Conservation (phyloP, 2,329 filamentous ascomycete genomes). For the Apiospora rasikravindrae region DNA sequence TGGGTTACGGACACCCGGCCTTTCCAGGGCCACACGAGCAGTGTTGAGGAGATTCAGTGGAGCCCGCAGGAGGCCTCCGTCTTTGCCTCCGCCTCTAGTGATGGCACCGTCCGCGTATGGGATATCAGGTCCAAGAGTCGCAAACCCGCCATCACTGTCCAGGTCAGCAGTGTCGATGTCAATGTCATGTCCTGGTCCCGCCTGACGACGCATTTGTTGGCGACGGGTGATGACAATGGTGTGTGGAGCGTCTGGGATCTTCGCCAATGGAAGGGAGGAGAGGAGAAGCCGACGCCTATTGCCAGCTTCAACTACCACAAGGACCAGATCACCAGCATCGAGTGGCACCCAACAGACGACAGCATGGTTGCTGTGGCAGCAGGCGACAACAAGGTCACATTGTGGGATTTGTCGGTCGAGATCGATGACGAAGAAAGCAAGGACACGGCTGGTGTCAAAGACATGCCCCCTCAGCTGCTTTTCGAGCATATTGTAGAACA, state of each 20-base stretch:
- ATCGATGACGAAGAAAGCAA: conserved; percentile 95
- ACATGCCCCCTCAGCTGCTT: conserved; percentile 90
- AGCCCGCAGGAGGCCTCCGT: conserved; percentile 91
- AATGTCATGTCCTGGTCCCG: conserved; percentile 97
- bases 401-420: conserved; percentile 97
- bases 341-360: conserved; percentile 98
- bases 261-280: conserved; percentile 84
- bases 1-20: conserved; percentile 86
- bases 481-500: conserved; percentile 97
- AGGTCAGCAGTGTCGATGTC: conserved; percentile 83
- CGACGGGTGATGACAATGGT: conserved; percentile 91
- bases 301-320: conserved; percentile 95
- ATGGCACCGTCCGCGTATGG: conserved; percentile 96
- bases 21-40: conserved; percentile 82
- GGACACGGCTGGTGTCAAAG: conserved; percentile 83
- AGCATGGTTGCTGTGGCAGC: conserved; percentile 92
- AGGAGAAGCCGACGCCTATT: conserved; percentile 75
- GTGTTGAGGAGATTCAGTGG: conserved; percentile 96
- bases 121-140: conserved; percentile 90
- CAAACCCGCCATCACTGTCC: conserved; percentile 84
- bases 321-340: conserved; percentile 92
- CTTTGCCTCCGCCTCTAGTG: conserved; percentile 91
- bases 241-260: conserved; percentile 97
- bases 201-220: conserved; percentile 86
- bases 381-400: conserved; percentile 89